phyloP scores from a whole-genome alignment of 345 rosid species.

The Aegle marmelos region DNA sequence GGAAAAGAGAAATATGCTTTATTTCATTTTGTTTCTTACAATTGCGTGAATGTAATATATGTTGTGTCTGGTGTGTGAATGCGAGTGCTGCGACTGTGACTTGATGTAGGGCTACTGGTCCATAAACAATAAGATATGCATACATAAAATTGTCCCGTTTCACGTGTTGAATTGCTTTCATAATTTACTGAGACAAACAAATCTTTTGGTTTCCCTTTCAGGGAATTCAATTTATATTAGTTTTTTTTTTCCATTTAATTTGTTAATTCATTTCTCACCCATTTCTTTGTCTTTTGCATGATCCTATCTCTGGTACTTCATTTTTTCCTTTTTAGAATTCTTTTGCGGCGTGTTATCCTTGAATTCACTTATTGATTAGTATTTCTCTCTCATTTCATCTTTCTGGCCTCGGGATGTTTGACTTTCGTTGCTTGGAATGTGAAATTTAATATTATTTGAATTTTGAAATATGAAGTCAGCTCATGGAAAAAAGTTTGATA shows the following conservation, averaged over 20 bases:
- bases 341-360: neutral
- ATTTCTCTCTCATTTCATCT: too few species aligned
- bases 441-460: too few species aligned
- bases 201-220: slow-evolving; percentile 6
- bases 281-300: neutral
- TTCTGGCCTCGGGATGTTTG: too few species aligned
- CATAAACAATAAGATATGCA: too few species aligned
- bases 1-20: neutral
- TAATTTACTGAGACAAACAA: slow-evolving; percentile 17
- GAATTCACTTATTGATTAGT: too few species aligned
- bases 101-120: neutral
- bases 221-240: slow-evolving; percentile 2
- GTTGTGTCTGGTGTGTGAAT: slow-evolving; percentile 11
- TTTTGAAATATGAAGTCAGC: too few species aligned
- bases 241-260: neutral
- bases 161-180: slow-evolving; percentile 32
- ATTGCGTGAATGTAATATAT: neutral
- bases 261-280: neutral
- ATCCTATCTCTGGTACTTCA: neutral
- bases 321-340: neutral
- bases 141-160: neutral
- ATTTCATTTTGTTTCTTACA: neutral
- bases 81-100: slow-evolving; percentile 25
- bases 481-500: too few species aligned
- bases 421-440: too few species aligned